These are phyloP conservation scores for Lathyrus oleraceus DNA, from an alignment of 306 rosid genomes.

Conservation along the genomic window DNA sequence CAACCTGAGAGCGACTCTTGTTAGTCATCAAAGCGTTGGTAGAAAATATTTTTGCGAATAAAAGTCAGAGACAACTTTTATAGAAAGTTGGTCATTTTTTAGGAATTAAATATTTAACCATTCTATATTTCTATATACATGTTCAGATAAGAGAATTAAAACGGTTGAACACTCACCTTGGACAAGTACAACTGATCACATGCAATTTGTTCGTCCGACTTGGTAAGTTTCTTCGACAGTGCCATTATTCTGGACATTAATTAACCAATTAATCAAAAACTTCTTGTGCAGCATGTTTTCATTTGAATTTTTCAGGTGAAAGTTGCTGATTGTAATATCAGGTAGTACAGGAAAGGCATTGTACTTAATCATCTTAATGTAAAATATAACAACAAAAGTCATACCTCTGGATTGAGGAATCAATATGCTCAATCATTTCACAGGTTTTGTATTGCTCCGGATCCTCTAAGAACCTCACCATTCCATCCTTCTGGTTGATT, in stretches of 20 bases:
- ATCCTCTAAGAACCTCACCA: conserved; percentile 94
- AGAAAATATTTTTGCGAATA: background rate
- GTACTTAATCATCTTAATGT: background rate
- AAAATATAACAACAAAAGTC: background rate
- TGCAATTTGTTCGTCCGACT: conserved; percentile 67
- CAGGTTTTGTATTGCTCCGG: conserved; percentile 79
- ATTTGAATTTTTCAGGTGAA: background rate
- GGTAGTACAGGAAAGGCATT: background rate
- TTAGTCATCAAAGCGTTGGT: background rate
- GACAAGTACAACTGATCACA: conserved; percentile 70
- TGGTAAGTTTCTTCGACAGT: conserved; percentile 66
- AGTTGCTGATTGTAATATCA: background rate
- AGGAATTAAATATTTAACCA: background rate
- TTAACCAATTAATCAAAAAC: background rate
- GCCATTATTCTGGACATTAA: conserved; percentile 61
- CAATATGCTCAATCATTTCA: conserved; percentile 72
- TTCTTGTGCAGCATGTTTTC: conserved; percentile 21
- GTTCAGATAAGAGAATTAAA: conserved; percentile 3
- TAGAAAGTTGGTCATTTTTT: background rate
- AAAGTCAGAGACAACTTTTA: too few species aligned
- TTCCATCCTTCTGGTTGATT: conserved; percentile 87
- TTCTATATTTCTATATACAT: background rate
- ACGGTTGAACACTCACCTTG: conserved; percentile 49
- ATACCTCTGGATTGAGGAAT: conserved; percentile 77
- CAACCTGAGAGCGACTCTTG: conserved; percentile 50